A percentile compares a stretch with the other conserved stretches of the same genome.
phyloP scores from a whole-genome alignment of 257 asterid genomes.

The Dorcoceras hygrometricum region DNA sequence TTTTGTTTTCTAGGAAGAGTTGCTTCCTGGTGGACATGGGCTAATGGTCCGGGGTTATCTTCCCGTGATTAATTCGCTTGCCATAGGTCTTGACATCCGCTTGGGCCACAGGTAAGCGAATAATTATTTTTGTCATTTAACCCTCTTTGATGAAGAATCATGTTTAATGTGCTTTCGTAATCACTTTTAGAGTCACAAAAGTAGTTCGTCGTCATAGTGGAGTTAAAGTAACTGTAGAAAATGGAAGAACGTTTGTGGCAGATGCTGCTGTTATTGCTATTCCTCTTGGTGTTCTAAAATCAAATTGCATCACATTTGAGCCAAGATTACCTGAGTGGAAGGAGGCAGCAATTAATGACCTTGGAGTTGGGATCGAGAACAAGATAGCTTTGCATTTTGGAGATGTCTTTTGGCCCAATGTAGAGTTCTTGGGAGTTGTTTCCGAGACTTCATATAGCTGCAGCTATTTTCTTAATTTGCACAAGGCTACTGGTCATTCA shows the following conservation, averaged over 20 bases:
- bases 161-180: conserved; percentile 8
- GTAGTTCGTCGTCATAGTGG: conserved; percentile 71
- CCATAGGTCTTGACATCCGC: conserved; percentile 90
- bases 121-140: not conserved
- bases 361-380: conserved; percentile 96
- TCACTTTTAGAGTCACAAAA: conserved; percentile 60
- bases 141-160: not conserved
- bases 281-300: conserved; percentile 94
- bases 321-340: conserved; percentile 95
- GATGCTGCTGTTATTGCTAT: conserved; percentile 88
- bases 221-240: conserved; percentile 80
- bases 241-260: conserved; percentile 75
- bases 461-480: conserved; percentile 94
- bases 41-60: conserved; percentile 96
- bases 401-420: conserved; percentile 93
- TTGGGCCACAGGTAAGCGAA: conserved; percentile 64
- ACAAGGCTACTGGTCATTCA: conserved; percentile 88
- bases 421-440: conserved; percentile 93
- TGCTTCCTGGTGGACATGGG: conserved; percentile 99
- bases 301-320: conserved; percentile 65
- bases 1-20: conserved; percentile 57
- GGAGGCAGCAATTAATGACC: conserved; percentile 78
- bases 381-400: conserved; percentile 80
- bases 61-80: conserved; percentile 89
- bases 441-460: conserved; percentile 77